Evolutionary conservation across 2,329 filamentous ascomycete species (phyloP), one percentile per base, ranked within the genome.

Genomic region (Neofusicoccum sp.): DNA sequence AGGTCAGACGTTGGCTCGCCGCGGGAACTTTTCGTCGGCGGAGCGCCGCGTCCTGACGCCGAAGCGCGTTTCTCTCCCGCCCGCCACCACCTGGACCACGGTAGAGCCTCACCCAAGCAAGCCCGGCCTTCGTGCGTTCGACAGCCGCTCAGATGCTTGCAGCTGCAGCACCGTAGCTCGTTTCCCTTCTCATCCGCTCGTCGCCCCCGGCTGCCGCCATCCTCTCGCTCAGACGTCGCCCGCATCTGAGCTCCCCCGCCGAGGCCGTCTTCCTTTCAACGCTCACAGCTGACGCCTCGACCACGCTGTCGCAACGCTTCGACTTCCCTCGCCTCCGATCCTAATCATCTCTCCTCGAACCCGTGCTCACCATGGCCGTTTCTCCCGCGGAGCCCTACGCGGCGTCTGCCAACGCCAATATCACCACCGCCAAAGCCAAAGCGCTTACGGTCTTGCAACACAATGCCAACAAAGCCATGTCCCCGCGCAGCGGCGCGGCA

Each of bases 371-470:
- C 47, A 67, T 67, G 66, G 66, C 63, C 1, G 60, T 65, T 36
- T 66, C 66, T 43, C 66, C 66, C 8, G 50, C 48, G 37, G 33
- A 60, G 22, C 50, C 59, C 9, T 47, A 56, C 33, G 54, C 33
- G 11, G 56, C 60, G 16, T 59, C 62, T 33, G 47, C 64, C 43
- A 64, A 62, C 34, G 48, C 56, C 6, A 41, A 61, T 16, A 56
- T 56, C 16, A 49, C 61, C 16, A 39, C 64, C 22, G 64, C 61
- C 31, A 75, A 72, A 63, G 67, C 71, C 6, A 75, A 74, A 67
- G 69, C 70, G 1, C 73, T 76, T 61, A 73, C 74, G 3, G 68
- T 75, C 37, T 68, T 74, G 3, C 44, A 61, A 48, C 49, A 60
- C 58, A 71, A 70, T 41, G 64, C 69, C 56, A 69, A 60, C 41